A percentile compares a stretch with the other conserved stretches of the same genome.
Conservation (phyloP, 768 basidiomycete genomes). For the Lentinula lateritia region DNA sequence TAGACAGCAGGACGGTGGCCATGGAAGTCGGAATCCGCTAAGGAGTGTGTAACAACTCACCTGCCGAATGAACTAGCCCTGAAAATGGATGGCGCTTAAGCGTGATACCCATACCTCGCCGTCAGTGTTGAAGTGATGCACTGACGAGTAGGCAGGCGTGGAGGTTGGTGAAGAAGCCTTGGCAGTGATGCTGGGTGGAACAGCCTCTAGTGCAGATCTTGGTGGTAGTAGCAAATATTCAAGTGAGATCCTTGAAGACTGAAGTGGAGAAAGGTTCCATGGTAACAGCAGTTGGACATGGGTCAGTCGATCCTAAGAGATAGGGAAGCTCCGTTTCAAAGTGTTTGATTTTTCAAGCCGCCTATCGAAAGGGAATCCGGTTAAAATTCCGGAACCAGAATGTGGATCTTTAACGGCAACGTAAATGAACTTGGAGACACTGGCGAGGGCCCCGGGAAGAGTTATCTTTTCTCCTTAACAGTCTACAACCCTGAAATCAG, state of each 20-base stretch:
- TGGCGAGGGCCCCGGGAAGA: too few relatives aligned
- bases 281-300: conserved; percentile 85
- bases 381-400: too few relatives aligned
- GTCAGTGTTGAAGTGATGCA: conserved; percentile 66
- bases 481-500: too few relatives aligned
- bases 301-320: conserved; percentile 85
- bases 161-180: conserved; percentile 76
- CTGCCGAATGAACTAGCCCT: conserved; percentile 89
- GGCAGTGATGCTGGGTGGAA: conserved; percentile 70
- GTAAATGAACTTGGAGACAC: too few relatives aligned
- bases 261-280: conserved; percentile 87
- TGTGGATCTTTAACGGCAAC: too few relatives aligned
- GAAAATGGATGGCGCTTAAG: conserved; percentile 90
- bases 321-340: too few relatives aligned
- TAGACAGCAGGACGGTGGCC: conserved; percentile 86
- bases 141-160: conserved; percentile 75
- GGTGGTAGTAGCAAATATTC: conserved; percentile 88
- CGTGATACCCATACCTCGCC: conserved; percentile 82
- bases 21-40: conserved; percentile 84
- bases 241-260: conserved; percentile 83
- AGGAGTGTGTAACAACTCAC: conserved; percentile 88
- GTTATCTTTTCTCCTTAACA: too few relatives aligned
- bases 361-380: too few relatives aligned
- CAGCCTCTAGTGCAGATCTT: conserved; percentile 83
- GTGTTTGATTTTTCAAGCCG: too few relatives aligned